Evolutionary conservation across 2,329 filamentous ascomycete genomes (phyloP), one percentile per base, ranked within the genome.

Genomic region (Fusarium sp.): DNA sequence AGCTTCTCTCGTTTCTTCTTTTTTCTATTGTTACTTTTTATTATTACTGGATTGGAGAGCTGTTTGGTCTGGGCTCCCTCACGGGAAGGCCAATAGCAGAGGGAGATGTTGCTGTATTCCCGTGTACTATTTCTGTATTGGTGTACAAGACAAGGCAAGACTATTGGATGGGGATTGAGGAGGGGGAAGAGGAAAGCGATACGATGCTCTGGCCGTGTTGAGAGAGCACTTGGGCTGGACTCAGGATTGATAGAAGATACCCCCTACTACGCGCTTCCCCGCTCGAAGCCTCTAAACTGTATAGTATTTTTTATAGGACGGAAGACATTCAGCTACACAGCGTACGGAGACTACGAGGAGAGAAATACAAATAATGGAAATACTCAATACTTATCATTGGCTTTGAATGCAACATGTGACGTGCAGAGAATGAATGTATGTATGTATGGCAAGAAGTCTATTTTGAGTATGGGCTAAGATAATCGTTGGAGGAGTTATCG

Each of bases 201-300:
- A 39, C 36, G 67, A 68, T 69, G 76, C 68, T 73, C 69, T 65
- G 70, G 65, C 67, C 68, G 49, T 69, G 64, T 52, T 68, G 68
- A 73, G 69, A 72, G 69, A 72, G 73, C 76, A 69, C 68, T 71
- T 77, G 76, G 79, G 77, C 78, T 76, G 78, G 77, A 76, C 78
- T 79, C 75, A 76, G 74, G 72, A 78, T 67, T 74, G 71, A 75
- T 75, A 77, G 71, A 80, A 74, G 79, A 80, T 79, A 80, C 78
- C 76, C 75, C 73, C 69, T 73, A 67, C 62, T 54, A 39, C 66
- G 70, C 65, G 69, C 64, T 73, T 68, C 58, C 62, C 70, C 75
- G 70, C 59, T 76, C 70, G 52, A 65, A 67, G 62, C 66, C 63
- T 76, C 71, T 72, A 74, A 59, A 77, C 69, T 78, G 75, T 78